Conservation (phyloP, 2,329 filamentous ascomycete species). For the Dothideomycetes sp. region DNA sequence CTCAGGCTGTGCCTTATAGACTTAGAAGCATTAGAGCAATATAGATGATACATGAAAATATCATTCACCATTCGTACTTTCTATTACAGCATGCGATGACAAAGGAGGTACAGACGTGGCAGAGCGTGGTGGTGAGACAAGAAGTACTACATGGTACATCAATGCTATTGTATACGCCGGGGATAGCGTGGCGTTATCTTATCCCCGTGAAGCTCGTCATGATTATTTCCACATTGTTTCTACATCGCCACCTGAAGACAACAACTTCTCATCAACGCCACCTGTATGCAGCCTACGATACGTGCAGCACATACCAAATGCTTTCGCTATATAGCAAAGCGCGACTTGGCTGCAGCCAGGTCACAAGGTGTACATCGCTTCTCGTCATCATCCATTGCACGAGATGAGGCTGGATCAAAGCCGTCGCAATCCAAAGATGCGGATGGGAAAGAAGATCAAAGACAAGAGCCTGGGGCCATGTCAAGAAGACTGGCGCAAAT, state of each 20-base stretch:
- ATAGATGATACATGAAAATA: constrained; percentile 13
- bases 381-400: background rate
- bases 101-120: too few relatives aligned
- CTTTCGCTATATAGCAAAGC: background rate
- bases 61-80: too few relatives aligned
- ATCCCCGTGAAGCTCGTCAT: background rate
- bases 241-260: constrained; percentile 11
- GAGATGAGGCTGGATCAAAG: constrained; percentile 1
- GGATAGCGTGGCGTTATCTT: background rate
- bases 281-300: background rate
- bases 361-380: background rate
- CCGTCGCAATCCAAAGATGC: constrained; percentile 5
- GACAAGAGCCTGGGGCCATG: constrained; percentile 43
- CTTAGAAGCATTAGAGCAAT: too few relatives aligned
- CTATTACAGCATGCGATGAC: too few relatives aligned
- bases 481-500: constrained; percentile 46
- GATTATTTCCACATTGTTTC: background rate
- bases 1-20: too few relatives aligned
- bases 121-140: too few relatives aligned
- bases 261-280: constrained; percentile 1
- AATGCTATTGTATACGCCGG: background rate
- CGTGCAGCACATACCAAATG: background rate
- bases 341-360: background rate
- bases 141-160: too few relatives aligned
- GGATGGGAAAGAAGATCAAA: constrained; percentile 12